These are phyloP conservation scores for Hymenoscyphus scutula DNA, from an alignment of 2,329 filamentous ascomycete genomes.

Conservation along the genomic window DNA sequence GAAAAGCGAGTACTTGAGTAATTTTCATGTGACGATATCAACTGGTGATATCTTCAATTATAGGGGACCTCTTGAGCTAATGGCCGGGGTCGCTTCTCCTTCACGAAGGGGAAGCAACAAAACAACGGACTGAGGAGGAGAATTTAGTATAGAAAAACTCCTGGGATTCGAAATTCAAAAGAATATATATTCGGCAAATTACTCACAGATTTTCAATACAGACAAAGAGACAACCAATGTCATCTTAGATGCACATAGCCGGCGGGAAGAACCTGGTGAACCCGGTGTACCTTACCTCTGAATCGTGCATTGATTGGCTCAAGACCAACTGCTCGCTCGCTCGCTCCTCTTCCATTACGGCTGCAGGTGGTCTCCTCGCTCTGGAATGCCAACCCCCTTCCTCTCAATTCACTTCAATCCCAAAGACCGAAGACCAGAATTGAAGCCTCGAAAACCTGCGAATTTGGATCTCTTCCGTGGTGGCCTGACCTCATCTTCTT, in stretches of 20 bases:
- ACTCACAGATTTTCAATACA: neutral
- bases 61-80: neutral
- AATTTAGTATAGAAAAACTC: neutral
- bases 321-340: neutral
- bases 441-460: neutral
- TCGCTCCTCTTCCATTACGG: neutral
- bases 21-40: no score
- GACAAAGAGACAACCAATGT: neutral
- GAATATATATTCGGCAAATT: neutral
- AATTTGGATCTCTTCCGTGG: neutral
- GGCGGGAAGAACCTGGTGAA: neutral
- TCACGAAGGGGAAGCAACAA: neutral
- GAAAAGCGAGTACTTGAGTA: neutral
- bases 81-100: neutral
- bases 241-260: neutral
- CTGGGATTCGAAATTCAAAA: neutral
- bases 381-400: conserved; percentile 10
- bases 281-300: neutral
- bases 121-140: neutral
- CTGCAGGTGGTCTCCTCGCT: neutral
- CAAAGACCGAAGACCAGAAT: neutral
- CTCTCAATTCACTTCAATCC: neutral
- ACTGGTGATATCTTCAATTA: neutral
- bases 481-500: neutral
- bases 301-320: conserved; percentile 2